These are phyloP conservation scores for Austropuccinia psidii DNA, from an alignment of 1,284 basidiomycete species.

Conservation along the genomic window DNA sequence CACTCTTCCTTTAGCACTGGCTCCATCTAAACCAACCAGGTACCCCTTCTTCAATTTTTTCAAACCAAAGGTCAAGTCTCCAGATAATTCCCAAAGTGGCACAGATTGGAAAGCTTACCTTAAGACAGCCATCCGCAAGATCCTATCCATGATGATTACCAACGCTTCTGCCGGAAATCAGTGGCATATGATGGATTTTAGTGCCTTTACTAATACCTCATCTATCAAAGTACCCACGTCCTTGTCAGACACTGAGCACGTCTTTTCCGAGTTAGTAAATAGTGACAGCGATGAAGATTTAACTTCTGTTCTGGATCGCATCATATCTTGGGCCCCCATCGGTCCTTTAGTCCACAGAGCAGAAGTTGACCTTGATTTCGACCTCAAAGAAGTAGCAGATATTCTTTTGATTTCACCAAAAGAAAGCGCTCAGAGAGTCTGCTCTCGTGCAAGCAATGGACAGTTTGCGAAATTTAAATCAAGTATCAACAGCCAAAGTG, in stretches of 20 bases:
- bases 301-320: background rate
- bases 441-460: background rate
- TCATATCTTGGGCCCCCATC: constrained; percentile 16
- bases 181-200: constrained; percentile 7
- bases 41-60: too few relatives aligned
- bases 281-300: background rate
- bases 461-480: background rate
- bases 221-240: background rate
- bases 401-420: constrained; percentile 2
- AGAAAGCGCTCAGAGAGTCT: background rate
- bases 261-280: background rate
- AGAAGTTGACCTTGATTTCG: constrained; percentile 25
- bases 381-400: constrained; percentile 5
- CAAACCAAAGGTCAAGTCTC: too few relatives aligned
- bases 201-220: background rate
- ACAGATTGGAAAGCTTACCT: constrained; percentile 5
- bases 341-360: constrained; percentile 6
- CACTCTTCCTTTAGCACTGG: too few relatives aligned
- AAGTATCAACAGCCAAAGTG: background rate
- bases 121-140: background rate
- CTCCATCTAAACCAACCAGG: too few relatives aligned
- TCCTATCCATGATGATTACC: background rate
- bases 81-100: too few relatives aligned
- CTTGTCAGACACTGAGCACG: background rate
- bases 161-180: constrained; percentile 16